Evolutionary conservation across 306 rosid species (phyloP).

Genomic region (Geum urbanum): DNA sequence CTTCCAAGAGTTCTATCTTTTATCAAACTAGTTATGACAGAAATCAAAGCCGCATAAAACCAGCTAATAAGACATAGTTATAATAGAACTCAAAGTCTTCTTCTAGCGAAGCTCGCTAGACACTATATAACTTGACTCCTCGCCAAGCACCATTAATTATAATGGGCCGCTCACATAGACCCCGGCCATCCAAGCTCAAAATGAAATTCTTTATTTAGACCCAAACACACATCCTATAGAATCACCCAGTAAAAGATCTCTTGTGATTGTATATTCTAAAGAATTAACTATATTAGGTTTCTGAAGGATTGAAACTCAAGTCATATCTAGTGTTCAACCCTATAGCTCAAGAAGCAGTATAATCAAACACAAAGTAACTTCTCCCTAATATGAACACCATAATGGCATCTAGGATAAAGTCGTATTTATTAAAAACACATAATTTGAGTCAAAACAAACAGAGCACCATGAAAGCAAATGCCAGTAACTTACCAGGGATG

Average conservation of each 20-base stretch:
- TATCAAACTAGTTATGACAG: too few relatives aligned
- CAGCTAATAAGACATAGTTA: too few relatives aligned
- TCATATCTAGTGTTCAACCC: neutral
- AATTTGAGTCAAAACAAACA: neutral
- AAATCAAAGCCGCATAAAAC: too few relatives aligned
- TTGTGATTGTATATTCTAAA: neutral
- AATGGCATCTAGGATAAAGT: neutral
- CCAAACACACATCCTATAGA: too few relatives aligned
- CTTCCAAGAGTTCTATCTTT: too few relatives aligned
- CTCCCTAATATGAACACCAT: neutral
- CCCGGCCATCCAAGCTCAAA: too few relatives aligned
- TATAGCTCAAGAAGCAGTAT: neutral
- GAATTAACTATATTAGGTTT: neutral
- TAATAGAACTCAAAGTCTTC: too few relatives aligned
- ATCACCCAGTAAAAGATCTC: neutral
- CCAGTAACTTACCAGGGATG: constrained; percentile 37
- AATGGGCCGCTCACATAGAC: too few relatives aligned
- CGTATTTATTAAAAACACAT: neutral
- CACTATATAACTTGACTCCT: too few relatives aligned
- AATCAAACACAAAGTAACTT: neutral
- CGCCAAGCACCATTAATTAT: too few relatives aligned
- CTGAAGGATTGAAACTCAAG: neutral
- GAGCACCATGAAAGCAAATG: neutral
- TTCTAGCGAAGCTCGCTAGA: too few relatives aligned
- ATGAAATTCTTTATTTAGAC: too few relatives aligned